Percentiles rank a stretch among this genome's conserved stretches.
phyloP scores from a whole-genome alignment of 768 basidiomycete genomes.

The Lentinus brumalis region DNA sequence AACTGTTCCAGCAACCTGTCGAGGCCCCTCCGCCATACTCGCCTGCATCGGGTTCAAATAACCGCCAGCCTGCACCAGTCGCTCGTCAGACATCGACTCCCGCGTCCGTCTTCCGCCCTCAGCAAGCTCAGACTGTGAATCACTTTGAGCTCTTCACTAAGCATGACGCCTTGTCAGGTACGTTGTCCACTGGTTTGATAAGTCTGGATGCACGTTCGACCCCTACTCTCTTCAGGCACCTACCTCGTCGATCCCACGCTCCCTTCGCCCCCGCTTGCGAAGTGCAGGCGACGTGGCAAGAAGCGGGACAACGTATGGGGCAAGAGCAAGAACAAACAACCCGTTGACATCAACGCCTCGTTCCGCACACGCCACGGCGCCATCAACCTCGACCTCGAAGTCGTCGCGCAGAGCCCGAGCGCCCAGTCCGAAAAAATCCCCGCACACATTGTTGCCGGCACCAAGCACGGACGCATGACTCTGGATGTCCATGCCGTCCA shows the following conservation, averaged over 20 bases:
- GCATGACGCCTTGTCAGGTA: constrained; percentile 27
- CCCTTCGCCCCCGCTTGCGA: not conserved
- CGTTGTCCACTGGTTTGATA: not conserved
- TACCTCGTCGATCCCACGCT: constrained; percentile 19
- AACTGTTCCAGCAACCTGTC: not conserved
- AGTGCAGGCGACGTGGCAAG: not conserved
- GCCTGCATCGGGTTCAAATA: not conserved
- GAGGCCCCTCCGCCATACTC: constrained; percentile 13
- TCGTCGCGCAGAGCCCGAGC: constrained; percentile 8
- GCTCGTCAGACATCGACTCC: not conserved
- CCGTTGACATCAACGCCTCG: constrained; percentile 22
- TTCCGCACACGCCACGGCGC: constrained; percentile 28
- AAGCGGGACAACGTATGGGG: constrained; percentile 9
- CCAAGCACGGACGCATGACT: constrained; percentile 23
- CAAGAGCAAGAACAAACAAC: not conserved
- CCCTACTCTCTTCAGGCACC: constrained; percentile 7
- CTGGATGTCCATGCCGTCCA: constrained; percentile 23
- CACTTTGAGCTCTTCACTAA: constrained; percentile 27
- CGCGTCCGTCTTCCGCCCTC: constrained; percentile 21
- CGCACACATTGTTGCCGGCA: constrained; percentile 19
- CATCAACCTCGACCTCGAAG: constrained; percentile 27
- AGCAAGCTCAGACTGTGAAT: constrained; percentile 29
- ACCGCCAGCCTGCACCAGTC: not conserved
- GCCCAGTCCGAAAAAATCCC: constrained; percentile 3
- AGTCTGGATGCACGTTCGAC: too few relatives aligned